phyloP scores from a whole-genome alignment of 2,329 filamentous ascomycete genomes.

The Simplicillium sp. region DNA sequence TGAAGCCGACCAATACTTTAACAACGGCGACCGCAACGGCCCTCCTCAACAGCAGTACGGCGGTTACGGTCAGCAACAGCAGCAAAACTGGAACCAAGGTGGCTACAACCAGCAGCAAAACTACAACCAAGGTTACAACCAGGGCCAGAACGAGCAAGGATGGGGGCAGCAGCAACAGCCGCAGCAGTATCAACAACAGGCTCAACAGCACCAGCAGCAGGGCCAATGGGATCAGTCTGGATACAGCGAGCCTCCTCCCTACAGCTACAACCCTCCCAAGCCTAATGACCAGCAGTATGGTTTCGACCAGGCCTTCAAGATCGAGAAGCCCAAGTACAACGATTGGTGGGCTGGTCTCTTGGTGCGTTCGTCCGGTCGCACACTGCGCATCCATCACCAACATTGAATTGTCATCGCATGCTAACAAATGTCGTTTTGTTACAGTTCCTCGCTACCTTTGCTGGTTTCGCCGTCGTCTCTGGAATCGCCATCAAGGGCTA shows the following conservation, averaged over 20 bases:
- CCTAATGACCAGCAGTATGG: conserved; percentile 36
- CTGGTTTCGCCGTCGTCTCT: conserved; percentile 68
- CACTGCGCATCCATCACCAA: not conserved
- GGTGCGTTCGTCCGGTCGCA: conserved; percentile 28
- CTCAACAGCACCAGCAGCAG: conserved; percentile 13
- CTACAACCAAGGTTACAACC: conserved; percentile 10
- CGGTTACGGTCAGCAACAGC: conserved; percentile 9
- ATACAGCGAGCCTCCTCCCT: conserved; percentile 19
- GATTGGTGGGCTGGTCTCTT: conserved; percentile 83
- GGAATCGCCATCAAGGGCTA: conserved; percentile 71
- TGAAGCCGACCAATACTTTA: conserved; percentile 23
- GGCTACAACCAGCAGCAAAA: conserved; percentile 4
- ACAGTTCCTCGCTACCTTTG: conserved; percentile 61
- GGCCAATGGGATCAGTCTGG: conserved; percentile 13
- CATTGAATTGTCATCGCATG: not conserved
- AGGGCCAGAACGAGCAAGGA: conserved; percentile 10
- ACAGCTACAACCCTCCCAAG: conserved; percentile 26
- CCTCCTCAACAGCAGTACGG: conserved; percentile 8
- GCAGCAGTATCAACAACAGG: conserved; percentile 15
- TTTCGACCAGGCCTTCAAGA: conserved; percentile 75
- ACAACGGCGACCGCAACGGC: conserved; percentile 11
- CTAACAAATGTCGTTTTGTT: not conserved
- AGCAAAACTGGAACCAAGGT: conserved; percentile 4
- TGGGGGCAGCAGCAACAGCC: conserved; percentile 16
- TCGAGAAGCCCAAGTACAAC: conserved; percentile 79